Percentiles rank a stretch among this genome's conserved stretches.
These are phyloP conservation scores for Discostella pseudostelligera DNA, from an alignment of 108 stramenopile species.

Conservation along the genomic window DNA sequence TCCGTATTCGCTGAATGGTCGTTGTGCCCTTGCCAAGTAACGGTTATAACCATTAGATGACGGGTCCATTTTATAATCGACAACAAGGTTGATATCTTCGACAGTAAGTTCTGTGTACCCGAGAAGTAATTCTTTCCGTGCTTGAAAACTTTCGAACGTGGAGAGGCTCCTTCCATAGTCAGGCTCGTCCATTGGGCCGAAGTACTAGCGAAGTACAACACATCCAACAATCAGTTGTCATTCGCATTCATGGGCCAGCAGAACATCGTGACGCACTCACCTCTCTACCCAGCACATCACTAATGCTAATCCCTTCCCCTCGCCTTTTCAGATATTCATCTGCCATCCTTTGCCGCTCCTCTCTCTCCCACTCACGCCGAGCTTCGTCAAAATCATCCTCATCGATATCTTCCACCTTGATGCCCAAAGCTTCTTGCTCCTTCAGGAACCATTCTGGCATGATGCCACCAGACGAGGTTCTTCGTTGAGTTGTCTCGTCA, in stretches of 20 bases:
- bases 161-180: constrained; percentile 49
- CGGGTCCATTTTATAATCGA: constrained; percentile 60
- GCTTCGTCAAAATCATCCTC: constrained; percentile 26
- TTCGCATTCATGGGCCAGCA: too few relatives aligned
- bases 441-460: constrained; percentile 59
- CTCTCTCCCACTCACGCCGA: constrained; percentile 26
- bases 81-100: constrained; percentile 59
- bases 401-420: constrained; percentile 19
- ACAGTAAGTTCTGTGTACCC: constrained; percentile 63
- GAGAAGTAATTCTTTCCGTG: constrained; percentile 60
- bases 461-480: constrained; percentile 12
- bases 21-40: constrained; percentile 61
- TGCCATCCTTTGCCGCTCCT: constrained; percentile 36
- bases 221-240: not conserved
- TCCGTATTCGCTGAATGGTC: constrained; percentile 75
- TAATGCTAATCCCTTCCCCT: constrained; percentile 31
- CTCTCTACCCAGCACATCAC: constrained; percentile 35
- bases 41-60: constrained; percentile 62
- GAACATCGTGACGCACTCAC: constrained; percentile 3
- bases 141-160: constrained; percentile 51
- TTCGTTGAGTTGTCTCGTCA: constrained; percentile 11
- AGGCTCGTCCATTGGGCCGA: constrained; percentile 42
- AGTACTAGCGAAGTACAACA: constrained; percentile 12
- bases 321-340: constrained; percentile 34
- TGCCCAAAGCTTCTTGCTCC: constrained; percentile 42